Base-by-base conservation (phyloP, 352 stramenopile genomes). In the Phytophthora boehmeriae region DNA sequence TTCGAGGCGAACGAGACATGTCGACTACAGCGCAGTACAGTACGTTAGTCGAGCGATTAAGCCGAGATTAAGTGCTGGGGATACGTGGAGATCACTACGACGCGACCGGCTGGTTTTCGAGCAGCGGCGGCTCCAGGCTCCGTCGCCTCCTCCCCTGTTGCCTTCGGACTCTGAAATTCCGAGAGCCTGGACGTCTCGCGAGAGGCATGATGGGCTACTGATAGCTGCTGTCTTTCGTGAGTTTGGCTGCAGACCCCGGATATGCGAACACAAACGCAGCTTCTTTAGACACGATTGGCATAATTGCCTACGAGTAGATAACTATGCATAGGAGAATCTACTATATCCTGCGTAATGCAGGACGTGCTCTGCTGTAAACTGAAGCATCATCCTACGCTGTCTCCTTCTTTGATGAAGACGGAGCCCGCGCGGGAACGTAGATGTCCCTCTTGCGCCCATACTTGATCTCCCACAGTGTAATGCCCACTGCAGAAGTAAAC, bases 381-480 rank as follows among this genome's bases (percentile, higher is more conserved):
- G 25, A 30, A n/a, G n/a, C 35, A 11, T 17, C 13, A 19, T 9
- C 8, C 25, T 51, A 51, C 14, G n/a, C n/a, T 13, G 16, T 14
- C 27, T 64, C 58, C 35, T 19, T 44, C 25, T 50, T 66, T 17
- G 43, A 46, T 9, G 48, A 42, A 39, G 63, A 66, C 13, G 36
- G 9, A 13, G 44, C 56, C 36, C 39, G 35, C 4, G 35, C 32
- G 50, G 38, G 41, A 27, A 79, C 58, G 68, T 74, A 82, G 8
- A 71, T 51, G 16, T 78, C 63, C 42, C 75, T 72, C 44, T 73
- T 53, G 22, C 75, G 71, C 14, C 73, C 74, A 54, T 83, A 86
- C 35, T 71, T 73, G 39, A 78, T 25, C 17, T 79, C 70, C 80
- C 80, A 89, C 19, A 72, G 45, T 3, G 78, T 81, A 49, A 82